Percentiles rank a stretch among this genome's conserved stretches.
These are phyloP conservation scores for Chalaropsis thielavioides DNA, from an alignment of 2,329 filamentous ascomycete genomes.

Conservation along the genomic window DNA sequence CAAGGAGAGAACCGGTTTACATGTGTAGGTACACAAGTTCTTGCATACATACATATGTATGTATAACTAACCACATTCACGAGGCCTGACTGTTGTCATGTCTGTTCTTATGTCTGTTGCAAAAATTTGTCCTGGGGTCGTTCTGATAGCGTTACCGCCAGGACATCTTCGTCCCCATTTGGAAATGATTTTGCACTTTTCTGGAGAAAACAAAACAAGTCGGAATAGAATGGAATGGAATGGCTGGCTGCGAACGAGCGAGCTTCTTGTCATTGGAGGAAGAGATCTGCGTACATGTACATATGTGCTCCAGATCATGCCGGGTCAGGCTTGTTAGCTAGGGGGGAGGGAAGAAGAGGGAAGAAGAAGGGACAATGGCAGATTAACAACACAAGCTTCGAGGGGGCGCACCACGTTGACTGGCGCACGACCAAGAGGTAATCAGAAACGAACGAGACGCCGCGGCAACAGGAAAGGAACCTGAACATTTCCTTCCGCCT, in stretches of 20 bases:
- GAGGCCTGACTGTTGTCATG: too few relatives aligned
- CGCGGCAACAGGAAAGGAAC: neutral
- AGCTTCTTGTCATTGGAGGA: neutral
- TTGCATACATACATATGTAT: too few relatives aligned
- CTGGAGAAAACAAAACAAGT: neutral
- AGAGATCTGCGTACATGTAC: neutral
- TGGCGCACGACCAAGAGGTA: neutral
- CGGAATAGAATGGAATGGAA: neutral
- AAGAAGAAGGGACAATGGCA: neutral
- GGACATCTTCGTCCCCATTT: neutral
- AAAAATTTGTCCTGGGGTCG: neutral
- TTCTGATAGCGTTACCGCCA: neutral
- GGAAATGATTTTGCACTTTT: constrained; percentile 2
- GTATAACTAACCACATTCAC: too few relatives aligned
- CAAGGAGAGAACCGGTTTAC: neutral
- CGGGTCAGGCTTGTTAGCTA: neutral
- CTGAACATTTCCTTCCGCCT: neutral
- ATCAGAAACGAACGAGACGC: neutral
- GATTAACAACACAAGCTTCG: neutral
- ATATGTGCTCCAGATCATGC: too few relatives aligned
- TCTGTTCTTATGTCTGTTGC: neutral
- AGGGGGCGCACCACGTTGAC: neutral
- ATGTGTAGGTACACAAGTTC: neutral
- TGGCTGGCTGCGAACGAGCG: neutral
- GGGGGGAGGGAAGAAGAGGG: neutral